Base-by-base conservation (phyloP, 108 stramenopile species). In the Pelagomonas calceolata region DNA sequence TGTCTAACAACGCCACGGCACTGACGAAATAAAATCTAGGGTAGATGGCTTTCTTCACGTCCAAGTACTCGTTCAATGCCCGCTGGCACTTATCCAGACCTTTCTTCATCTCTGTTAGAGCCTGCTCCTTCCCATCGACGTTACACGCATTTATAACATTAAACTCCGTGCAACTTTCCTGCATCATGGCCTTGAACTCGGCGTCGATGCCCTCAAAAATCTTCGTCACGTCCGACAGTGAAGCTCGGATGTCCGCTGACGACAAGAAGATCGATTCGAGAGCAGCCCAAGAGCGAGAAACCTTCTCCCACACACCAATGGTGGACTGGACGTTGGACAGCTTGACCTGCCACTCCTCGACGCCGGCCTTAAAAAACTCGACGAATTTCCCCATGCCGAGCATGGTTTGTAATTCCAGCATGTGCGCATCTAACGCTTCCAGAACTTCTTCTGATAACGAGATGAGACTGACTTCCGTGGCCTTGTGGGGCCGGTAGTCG, bases 21-120 rank as follows among this genome's bases (percentile, higher is more conserved):
- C 91, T 92, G 43, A 94, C 89, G 66, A 94, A 94, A 73, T 94
- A 94, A 75, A 94, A 94, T 44, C 93, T 81, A 14, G 93, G 93
- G 66, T 91, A 94, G 63, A 92, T 91, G 74, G 92, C 92, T 79
- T 93, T 92, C 83, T 94, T 94, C 75, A 90, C 88, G 73, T 92
- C 92, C 63, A 94, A 83, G 72, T 94, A 94, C 67, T 94, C 91
- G 70, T 94, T 90, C 44, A 94, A 73, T 36, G 88, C 88, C 81
- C 92, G 91, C 78, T 94, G 91, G 73, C 93, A 94, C 82, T 88
- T 82, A 72, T 92, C 93, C 5, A 94, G 87, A 70, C 79, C 86
- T 70, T 83, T 76, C 32, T 88, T 80, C 90, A 91, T 92, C n/a
- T 86, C 80, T 65, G 77, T 81, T 34, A 94, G 80, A 63, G 79